Conservation (phyloP, 164 flowering plant species). For the Akebia trifoliata region DNA sequence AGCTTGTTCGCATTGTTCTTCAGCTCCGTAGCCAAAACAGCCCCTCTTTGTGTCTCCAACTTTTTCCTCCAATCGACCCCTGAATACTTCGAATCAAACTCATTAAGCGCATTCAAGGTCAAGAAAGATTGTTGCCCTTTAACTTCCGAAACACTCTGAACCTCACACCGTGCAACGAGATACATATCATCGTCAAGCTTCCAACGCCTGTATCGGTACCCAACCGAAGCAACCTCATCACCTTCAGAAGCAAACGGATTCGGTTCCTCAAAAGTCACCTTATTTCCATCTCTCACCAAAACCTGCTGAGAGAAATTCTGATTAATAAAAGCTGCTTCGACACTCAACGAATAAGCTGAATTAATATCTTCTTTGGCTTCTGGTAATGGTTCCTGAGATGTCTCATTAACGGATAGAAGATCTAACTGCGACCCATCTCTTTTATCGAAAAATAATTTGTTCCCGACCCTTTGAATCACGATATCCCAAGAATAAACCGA, state of each 20-base stretch:
- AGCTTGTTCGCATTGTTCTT: constrained; percentile 92
- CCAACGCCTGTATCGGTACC: constrained; percentile 88
- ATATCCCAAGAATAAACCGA: constrained; percentile 98
- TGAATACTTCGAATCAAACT: constrained; percentile 91
- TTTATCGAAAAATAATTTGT: constrained; percentile 91
- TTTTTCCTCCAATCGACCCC: constrained; percentile 99
- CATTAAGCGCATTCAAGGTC: constrained; percentile 89
- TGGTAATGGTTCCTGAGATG: constrained; percentile 92
- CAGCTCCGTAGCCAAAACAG: constrained; percentile 92
- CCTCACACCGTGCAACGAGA: constrained; percentile 86
- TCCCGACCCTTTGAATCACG: constrained; percentile 91
- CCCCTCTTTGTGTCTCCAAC: constrained; percentile 93
- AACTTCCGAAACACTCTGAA: constrained; percentile 71
- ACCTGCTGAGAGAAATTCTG: constrained; percentile 99
- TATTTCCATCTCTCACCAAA: constrained; percentile 69
- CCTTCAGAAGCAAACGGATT: constrained; percentile 92
- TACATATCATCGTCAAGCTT: constrained; percentile 81
- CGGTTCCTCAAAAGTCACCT: constrained; percentile 79
- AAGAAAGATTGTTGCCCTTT: constrained; percentile 63
- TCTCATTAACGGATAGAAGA: constrained; percentile 81
- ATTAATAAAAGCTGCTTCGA: constrained; percentile 87
- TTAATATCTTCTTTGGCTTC: constrained; percentile 96
- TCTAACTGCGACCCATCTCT: constrained; percentile 95
- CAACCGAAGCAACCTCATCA: constrained; percentile 87
- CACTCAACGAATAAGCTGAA: constrained; percentile 76